phyloP scores from a whole-genome alignment of 1,139 yeast species.

The Keqinozyma sinolaborantium region DNA sequence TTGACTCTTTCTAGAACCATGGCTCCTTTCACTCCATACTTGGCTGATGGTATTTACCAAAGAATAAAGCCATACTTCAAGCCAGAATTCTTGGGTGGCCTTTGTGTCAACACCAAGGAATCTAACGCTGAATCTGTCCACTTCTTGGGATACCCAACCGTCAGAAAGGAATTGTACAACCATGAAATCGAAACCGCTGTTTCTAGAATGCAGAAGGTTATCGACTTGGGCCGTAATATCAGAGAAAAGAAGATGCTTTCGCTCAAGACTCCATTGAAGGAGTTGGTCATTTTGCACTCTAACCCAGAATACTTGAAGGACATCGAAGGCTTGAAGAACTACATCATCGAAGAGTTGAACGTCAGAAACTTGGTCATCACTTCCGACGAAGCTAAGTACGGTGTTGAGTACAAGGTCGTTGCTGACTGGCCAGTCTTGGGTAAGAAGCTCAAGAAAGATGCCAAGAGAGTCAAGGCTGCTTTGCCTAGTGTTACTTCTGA shows the following conservation, averaged over 20 bases:
- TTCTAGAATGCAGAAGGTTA: slow-evolving; percentile 93
- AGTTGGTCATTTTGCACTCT: slow-evolving; percentile 80
- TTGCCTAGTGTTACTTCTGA: slow-evolving; percentile 77
- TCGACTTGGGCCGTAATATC: slow-evolving; percentile 92
- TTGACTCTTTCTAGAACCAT: slow-evolving; percentile 88
- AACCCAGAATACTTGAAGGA: slow-evolving; percentile 74
- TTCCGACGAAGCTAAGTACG: slow-evolving; percentile 85
- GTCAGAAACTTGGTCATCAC: slow-evolving; percentile 86
- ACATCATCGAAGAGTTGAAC: slow-evolving; percentile 87
- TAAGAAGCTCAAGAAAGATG: slow-evolving; percentile 92
- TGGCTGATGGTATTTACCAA: slow-evolving; percentile 86
- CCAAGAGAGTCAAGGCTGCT: slow-evolving; percentile 90
- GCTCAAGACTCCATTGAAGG: slow-evolving; percentile 90
- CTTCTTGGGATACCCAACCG: slow-evolving; percentile 84
- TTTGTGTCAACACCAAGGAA: slow-evolving; percentile 34
- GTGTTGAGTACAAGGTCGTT: slow-evolving; percentile 88
- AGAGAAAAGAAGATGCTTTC: slow-evolving; percentile 95
- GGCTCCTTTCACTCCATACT: slow-evolving; percentile 99
- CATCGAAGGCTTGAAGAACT: slow-evolving; percentile 70
- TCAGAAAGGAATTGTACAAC: slow-evolving; percentile 80
- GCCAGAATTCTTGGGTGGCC: slow-evolving; percentile 45
- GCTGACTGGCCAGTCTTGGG: slow-evolving; percentile 99
- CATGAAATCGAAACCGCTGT: slow-evolving; percentile 80
- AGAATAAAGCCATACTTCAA: slow-evolving; percentile 63
- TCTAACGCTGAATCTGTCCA: slow-evolving; percentile 83